Conservation (phyloP, 73 alveolate species). For the Durusdinium trenchii region DNA sequence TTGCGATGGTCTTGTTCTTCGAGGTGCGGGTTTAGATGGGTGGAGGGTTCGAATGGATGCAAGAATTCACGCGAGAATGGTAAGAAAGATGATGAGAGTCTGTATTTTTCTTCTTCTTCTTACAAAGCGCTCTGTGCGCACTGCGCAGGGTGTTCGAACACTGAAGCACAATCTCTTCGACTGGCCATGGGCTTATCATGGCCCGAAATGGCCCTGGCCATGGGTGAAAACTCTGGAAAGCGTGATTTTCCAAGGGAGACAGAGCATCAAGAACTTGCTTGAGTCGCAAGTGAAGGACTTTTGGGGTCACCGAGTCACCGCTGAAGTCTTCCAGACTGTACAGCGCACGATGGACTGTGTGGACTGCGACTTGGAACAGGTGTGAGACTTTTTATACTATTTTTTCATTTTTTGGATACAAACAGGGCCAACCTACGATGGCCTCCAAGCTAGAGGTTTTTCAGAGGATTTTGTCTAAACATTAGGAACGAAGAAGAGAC, state of each 20-base stretch:
- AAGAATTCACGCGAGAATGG: neutral
- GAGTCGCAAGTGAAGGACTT: neutral
- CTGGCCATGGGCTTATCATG: conserved; percentile 31
- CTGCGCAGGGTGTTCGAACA: conserved; percentile 62
- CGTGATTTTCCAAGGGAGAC: conserved; percentile 2
- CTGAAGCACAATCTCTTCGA: conserved; percentile 80
- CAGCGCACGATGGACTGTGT: too few species aligned
- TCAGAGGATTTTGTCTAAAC: too few species aligned
- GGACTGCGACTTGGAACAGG: too few species aligned
- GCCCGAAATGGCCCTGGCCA: too few species aligned
- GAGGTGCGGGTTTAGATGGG: conserved; percentile 9
- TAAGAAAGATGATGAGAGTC: neutral
- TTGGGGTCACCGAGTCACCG: too few species aligned
- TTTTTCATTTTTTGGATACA: too few species aligned
- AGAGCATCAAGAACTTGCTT: conserved; percentile 37
- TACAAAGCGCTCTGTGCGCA: neutral
- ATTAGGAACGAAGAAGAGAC: too few species aligned
- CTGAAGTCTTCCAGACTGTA: too few species aligned
- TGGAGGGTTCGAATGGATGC: neutral
- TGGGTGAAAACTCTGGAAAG: too few species aligned
- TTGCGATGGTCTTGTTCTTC: conserved; percentile 56
- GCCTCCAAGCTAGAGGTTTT: too few species aligned
- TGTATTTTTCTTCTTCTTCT: neutral
- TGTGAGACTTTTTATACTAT: too few species aligned
- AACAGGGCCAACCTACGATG: too few species aligned